A percentile compares a stretch with the other conserved stretches of the same genome.
Conservation (phyloP, 1,284 basidiomycete species). For the Schizopora paradoxa region DNA sequence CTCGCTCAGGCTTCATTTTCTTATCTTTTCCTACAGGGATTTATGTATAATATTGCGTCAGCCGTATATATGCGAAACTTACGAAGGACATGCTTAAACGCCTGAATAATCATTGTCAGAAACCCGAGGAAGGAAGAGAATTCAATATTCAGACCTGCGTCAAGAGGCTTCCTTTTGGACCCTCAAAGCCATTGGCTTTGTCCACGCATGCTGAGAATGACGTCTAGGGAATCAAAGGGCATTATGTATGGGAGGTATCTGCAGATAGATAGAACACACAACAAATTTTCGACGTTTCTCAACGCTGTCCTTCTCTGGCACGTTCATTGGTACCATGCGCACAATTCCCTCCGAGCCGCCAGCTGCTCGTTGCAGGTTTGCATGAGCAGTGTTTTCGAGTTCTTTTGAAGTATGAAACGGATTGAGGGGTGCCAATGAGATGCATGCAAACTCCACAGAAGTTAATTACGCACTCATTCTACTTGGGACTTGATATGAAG, state of each 20-base stretch:
- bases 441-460: too few species aligned
- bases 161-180: constrained; percentile 7
- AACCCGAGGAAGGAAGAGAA: background rate
- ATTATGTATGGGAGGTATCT: too few species aligned
- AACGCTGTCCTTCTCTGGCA: constrained; percentile 1
- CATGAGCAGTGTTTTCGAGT: background rate
- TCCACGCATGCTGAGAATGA: constrained; percentile 16
- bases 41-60: background rate
- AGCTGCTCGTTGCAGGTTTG: background rate
- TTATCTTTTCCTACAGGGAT: background rate
- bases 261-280: constrained; percentile 1
- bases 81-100: constrained; percentile 13
- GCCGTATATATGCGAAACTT: background rate
- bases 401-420: background rate
- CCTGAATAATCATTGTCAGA: constrained; percentile 7
- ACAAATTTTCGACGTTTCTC: too few species aligned
- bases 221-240: constrained; percentile 2
- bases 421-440: too few species aligned
- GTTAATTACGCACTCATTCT: too few species aligned
- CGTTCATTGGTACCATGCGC: background rate
- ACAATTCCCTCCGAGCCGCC: too few species aligned
- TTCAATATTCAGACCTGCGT: constrained; percentile 7
- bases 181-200: constrained; percentile 5
- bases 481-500: too few species aligned
- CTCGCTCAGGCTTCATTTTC: constrained; percentile 6